Conservation (phyloP, 129 eudicot species). For the Flaveria robusta region DNA sequence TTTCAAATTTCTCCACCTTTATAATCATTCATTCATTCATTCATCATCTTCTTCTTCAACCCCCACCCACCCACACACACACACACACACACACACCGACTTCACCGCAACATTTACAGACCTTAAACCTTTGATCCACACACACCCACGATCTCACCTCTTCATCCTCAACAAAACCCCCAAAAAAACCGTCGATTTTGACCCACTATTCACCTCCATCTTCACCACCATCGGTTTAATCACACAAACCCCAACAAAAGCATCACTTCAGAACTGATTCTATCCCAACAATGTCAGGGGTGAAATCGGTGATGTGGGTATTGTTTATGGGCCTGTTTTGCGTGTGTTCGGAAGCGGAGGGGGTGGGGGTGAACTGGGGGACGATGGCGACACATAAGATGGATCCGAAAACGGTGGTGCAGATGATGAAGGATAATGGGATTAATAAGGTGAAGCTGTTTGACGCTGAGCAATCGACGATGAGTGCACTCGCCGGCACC, state of each 20-base stretch:
- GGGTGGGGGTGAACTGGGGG: constrained; percentile 97
- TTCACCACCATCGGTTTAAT: no score
- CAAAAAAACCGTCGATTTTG: no score
- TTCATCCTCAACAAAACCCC: not conserved
- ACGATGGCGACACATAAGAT: constrained; percentile 77
- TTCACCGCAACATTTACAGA: no score
- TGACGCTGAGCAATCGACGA: constrained; percentile 71
- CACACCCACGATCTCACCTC: not conserved
- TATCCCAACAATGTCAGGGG: constrained; percentile 11
- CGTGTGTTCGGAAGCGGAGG: constrained; percentile 30
- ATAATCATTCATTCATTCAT: constrained; percentile 21
- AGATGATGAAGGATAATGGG: constrained; percentile 80
- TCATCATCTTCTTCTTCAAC: not conserved
- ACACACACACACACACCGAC: no score
- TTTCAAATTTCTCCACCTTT: constrained; percentile 30
- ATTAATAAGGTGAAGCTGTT: constrained; percentile 79
- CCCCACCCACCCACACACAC: not conserved
- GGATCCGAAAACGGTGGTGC: constrained; percentile 78
- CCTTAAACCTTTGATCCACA: no score
- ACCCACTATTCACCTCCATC: no score
- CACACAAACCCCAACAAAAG: no score
- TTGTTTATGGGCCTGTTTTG: constrained; percentile 29
- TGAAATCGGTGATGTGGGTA: constrained; percentile 14
- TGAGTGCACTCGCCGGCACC: constrained; percentile 81
- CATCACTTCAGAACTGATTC: no score